phyloP scores from a whole-genome alignment of 129 eudicot genomes.

The Chrysanthemum makinoi region DNA sequence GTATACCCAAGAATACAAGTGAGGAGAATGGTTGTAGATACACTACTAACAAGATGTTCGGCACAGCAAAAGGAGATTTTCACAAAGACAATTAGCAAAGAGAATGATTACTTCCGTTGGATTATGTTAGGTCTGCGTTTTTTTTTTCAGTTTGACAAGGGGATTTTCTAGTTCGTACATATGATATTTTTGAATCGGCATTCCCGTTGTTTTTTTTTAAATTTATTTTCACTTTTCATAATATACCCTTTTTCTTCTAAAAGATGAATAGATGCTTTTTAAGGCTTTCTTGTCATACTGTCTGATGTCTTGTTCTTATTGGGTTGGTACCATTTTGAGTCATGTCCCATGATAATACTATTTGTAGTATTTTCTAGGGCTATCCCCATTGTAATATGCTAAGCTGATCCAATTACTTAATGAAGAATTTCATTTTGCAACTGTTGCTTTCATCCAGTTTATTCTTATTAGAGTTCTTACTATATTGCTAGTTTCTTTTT shows the following conservation, averaged over 20 bases:
- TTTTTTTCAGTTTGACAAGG: constrained; percentile 33
- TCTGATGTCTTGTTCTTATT: constrained; percentile 18
- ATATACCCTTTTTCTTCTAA: not conserved
- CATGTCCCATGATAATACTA: constrained; percentile 10
- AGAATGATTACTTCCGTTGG: constrained; percentile 29
- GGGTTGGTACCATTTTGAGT: constrained; percentile 20
- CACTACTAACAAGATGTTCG: constrained; percentile 31
- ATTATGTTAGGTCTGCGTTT: constrained; percentile 28
- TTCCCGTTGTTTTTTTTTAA: constrained; percentile 17
- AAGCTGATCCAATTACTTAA: constrained; percentile 10
- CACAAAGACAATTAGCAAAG: constrained; percentile 29
- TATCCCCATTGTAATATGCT: constrained; percentile 12
- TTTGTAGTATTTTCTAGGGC: not conserved
- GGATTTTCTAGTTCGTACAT: constrained; percentile 40
- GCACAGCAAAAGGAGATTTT: constrained; percentile 32
- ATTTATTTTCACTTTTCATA: not conserved
- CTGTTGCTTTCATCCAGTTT: not conserved
- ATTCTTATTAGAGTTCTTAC: not conserved
- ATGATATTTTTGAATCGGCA: constrained; percentile 28
- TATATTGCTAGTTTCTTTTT: too few relatives aligned
- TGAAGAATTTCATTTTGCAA: constrained; percentile 6
- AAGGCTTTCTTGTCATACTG: constrained; percentile 4
- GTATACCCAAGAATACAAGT: not conserved
- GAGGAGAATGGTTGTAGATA: constrained; percentile 30
- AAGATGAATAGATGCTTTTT: not conserved